Evolutionary conservation across 306 rosid genomes (phyloP), one percentile per base, ranked within the genome.

Genomic region (Glycine tomentella): DNA sequence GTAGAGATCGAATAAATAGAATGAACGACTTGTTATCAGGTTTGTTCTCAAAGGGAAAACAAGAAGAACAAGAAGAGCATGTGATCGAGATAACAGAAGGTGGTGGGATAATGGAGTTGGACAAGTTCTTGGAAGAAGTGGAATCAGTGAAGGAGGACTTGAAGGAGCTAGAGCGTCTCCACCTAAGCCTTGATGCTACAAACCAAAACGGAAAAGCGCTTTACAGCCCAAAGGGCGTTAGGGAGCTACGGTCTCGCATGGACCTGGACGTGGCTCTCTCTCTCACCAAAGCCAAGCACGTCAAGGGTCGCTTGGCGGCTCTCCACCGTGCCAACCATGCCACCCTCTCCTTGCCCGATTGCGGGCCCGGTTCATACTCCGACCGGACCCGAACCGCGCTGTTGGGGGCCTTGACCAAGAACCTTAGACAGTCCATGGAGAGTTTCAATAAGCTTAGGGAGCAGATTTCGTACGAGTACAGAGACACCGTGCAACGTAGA

Each of bases 281-380:
- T 0, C 95, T 95, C 6, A 90, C 85, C 86, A 95, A 90, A 53
- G 98, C 98, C 5, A 95, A 90, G 84, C 74, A 84, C 1, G 46
- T 92, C 38, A 95, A 95, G 87, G 76, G 83, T 49, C 91, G 92
- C 0, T 85, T 95, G 61, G 98, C 92, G 83, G 90, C 95, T 0
- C 87, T 95, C 17, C 97, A 91, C 86, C 90, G 94, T 17, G 81
- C 97, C 73, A 95, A 91, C 74, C 95, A 91, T 49, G 89, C 89
- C 2, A 87, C 84, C 49, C 87, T 85, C 69, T 74, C 84, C 56
- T 33, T 87, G n/a, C 89, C 93, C 0, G 91, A 87, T 4, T 86
- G 89, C 25, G 98, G 98, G 7, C 93, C 92, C 10, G 98, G 98
- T 0, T 91, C 98, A 0, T 95, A 94, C 0, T 90, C 98, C 1